These are phyloP conservation scores for Cnidoscolus chayamansa DNA, from an alignment of 441 rosid species.

Conservation along the genomic window DNA sequence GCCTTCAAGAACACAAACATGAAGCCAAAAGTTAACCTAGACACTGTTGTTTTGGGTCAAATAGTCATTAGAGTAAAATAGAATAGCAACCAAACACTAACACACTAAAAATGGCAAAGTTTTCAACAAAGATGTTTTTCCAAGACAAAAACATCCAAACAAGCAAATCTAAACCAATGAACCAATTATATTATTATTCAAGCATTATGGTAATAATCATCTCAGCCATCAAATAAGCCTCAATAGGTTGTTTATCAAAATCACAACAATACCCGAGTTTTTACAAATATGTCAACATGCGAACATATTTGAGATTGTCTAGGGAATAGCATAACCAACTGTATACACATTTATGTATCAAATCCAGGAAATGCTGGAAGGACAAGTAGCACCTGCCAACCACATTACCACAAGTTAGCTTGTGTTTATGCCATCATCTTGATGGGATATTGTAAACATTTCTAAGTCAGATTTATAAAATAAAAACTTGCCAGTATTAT, in stretches of 20 bases:
- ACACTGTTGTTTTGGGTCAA: background rate
- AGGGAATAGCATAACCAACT: background rate
- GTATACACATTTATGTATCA: background rate
- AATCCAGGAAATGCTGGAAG: conserved; percentile 1
- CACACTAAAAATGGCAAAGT: background rate
- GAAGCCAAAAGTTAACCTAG: background rate
- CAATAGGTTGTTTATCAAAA: conserved; percentile 8
- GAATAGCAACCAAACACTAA: background rate
- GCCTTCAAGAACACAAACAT: conserved; percentile 1
- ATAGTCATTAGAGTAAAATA: background rate
- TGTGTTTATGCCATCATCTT: background rate
- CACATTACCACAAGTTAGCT: conserved; percentile 6
- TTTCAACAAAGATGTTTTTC: background rate
- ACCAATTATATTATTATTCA: background rate
- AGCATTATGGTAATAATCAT: background rate
- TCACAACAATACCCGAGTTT: background rate
- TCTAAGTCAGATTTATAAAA: background rate
- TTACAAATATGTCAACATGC: background rate
- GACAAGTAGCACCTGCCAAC: conserved; percentile 9
- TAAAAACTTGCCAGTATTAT: background rate
- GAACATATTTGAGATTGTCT: background rate
- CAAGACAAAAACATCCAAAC: background rate
- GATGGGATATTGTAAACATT: background rate
- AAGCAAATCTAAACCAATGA: background rate
- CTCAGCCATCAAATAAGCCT: background rate